Conservation (phyloP, 805 yeast species). For the Candida qinlingensis region DNA sequence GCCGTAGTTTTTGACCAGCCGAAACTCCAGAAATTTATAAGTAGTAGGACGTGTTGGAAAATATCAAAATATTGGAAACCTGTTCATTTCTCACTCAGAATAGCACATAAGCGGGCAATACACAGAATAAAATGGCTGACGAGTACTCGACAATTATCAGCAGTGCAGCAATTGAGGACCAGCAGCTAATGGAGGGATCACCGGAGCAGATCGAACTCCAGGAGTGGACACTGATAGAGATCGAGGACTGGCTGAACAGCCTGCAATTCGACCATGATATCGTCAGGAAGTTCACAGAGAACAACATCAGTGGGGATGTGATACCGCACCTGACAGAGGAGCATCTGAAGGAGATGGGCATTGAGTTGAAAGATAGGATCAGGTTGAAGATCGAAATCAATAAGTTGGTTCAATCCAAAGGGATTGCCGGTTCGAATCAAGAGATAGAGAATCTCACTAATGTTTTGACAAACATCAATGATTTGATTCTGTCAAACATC, state of each 20-base stretch:
- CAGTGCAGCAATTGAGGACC: background rate
- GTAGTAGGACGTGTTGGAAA: too few species aligned
- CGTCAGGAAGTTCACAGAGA: constrained; percentile 36
- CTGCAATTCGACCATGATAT: constrained; percentile 15
- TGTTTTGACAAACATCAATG: constrained; percentile 12
- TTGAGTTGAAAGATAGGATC: constrained; percentile 51
- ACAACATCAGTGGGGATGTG: constrained; percentile 69
- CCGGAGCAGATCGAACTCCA: background rate
- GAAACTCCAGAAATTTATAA: too few species aligned
- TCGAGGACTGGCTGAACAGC: constrained; percentile 21
- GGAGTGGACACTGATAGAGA: constrained; percentile 23
- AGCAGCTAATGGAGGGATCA: background rate
- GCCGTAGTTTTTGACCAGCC: too few species aligned
- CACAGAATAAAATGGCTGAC: background rate
- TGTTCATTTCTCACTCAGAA: too few species aligned
- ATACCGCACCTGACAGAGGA: constrained; percentile 62
- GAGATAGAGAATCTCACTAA: constrained; percentile 10
- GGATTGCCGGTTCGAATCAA: constrained; percentile 6
- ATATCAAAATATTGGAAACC: too few species aligned
- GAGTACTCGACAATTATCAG: background rate
- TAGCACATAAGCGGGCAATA: too few species aligned
- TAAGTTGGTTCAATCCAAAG: constrained; percentile 33
- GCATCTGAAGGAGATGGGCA: constrained; percentile 72
- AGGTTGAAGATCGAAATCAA: constrained; percentile 54
- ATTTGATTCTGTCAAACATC: constrained; percentile 12